Percentiles rank a stretch among this genome's conserved stretches.
Conservation (phyloP, 148 eudicot species). For the Cornus kousa region DNA sequence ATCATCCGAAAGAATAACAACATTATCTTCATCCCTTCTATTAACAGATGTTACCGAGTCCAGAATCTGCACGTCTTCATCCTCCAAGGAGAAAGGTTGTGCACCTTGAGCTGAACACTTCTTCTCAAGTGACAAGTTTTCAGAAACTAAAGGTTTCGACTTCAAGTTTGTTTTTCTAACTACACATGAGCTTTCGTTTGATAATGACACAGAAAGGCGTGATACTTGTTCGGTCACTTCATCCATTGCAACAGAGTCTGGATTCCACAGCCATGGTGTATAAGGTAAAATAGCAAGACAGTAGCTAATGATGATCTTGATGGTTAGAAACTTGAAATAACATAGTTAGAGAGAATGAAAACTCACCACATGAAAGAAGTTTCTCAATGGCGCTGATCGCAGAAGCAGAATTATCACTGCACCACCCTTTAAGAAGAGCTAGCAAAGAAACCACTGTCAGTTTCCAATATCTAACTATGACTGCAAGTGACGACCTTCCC, state of each 20-base stretch:
- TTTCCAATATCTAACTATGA: slow-evolving; percentile 87
- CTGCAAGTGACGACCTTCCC: slow-evolving; percentile 80
- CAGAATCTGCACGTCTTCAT: slow-evolving; percentile 35
- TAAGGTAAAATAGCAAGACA: slow-evolving; percentile 7
- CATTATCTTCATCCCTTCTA: slow-evolving; percentile 26
- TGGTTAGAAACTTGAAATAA: not conserved
- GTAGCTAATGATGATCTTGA: slow-evolving; percentile 9
- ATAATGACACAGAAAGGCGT: slow-evolving; percentile 60
- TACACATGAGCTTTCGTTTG: slow-evolving; percentile 27
- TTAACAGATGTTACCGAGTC: slow-evolving; percentile 21
- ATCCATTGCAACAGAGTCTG: slow-evolving; percentile 66
- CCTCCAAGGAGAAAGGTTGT: slow-evolving; percentile 25
- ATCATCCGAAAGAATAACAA: slow-evolving; percentile 76
- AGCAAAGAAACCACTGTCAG: slow-evolving; percentile 60
- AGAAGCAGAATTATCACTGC: slow-evolving; percentile 38
- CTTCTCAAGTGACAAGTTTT: slow-evolving; percentile 25
- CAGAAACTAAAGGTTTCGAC: slow-evolving; percentile 26
- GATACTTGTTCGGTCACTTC: slow-evolving; percentile 59
- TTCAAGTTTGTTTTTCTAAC: slow-evolving; percentile 26
- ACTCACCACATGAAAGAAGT: slow-evolving; percentile 64
- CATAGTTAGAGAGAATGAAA: slow-evolving; percentile 7
- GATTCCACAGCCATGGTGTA: slow-evolving; percentile 20
- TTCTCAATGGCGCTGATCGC: slow-evolving; percentile 52
- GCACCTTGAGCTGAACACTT: slow-evolving; percentile 26
- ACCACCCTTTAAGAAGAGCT: slow-evolving; percentile 49